Evolutionary conservation across 75 land plant species (phyloP).

Genomic region (Larix kaempferi): DNA sequence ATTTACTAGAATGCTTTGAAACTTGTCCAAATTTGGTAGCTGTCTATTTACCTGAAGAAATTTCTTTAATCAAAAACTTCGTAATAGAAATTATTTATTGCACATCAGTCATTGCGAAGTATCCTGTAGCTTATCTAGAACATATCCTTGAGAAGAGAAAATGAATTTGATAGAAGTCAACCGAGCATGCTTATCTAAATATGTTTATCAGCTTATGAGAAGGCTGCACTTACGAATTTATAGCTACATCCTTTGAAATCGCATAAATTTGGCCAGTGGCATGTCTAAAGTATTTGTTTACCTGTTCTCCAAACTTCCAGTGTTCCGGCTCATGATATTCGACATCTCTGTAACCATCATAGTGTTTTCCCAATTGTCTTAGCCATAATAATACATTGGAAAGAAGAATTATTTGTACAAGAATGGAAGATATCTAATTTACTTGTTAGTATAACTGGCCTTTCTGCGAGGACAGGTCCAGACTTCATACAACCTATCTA

Average conservation of each 20-base stretch:
- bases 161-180: too few relatives aligned
- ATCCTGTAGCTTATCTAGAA: background rate
- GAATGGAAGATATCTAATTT: background rate
- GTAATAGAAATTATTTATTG: background rate
- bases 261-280: constrained; percentile 99
- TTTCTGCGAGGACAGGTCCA: constrained; percentile 89
- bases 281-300: constrained; percentile 95
- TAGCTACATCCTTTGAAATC: constrained; percentile 83
- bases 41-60: background rate
- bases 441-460: constrained; percentile 27
- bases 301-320: constrained; percentile 99
- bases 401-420: background rate
- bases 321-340: constrained; percentile 97
- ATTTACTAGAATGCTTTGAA: background rate
- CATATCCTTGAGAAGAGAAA: background rate
- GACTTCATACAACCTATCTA: constrained; percentile 97
- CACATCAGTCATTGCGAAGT: too few relatives aligned
- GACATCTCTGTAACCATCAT: constrained; percentile 43
- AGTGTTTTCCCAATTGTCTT: background rate
- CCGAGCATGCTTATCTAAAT: background rate
- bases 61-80: background rate
- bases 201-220: background rate
- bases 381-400: background rate
- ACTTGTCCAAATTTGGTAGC: background rate
- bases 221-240: constrained; percentile 57